Percentiles rank a stretch among this genome's conserved stretches.
phyloP scores from a whole-genome alignment of 192 early-diverging fungal genomes.

The Dissophora globulifera region DNA sequence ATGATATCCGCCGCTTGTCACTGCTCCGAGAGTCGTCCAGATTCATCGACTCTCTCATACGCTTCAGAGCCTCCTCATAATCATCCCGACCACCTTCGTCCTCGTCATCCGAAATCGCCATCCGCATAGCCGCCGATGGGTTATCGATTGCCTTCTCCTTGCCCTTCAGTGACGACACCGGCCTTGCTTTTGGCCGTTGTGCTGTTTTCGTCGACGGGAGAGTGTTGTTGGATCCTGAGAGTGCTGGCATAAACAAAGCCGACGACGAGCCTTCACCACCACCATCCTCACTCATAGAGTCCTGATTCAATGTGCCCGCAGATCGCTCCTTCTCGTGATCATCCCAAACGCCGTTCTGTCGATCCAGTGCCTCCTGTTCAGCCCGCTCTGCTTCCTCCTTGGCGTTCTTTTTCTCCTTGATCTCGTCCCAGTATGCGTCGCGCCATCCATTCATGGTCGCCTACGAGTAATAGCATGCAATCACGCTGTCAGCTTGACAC shows the following conservation, averaged over 20 bases:
- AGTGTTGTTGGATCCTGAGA: neutral
- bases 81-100: slow-evolving; percentile 15
- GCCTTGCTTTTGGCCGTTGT: slow-evolving; percentile 3
- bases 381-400: slow-evolving; percentile 8
- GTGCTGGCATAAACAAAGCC: no score
- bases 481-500: neutral
- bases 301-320: neutral
- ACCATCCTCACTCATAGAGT: neutral
- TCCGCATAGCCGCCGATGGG: slow-evolving; percentile 27
- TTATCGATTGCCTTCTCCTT: slow-evolving; percentile 25
- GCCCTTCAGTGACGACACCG: slow-evolving; percentile 18
- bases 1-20: neutral
- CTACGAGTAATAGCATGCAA: neutral
- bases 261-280: no score
- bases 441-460: slow-evolving; percentile 43
- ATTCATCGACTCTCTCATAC: slow-evolving; percentile 40
- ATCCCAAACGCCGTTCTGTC: slow-evolving; percentile 20
- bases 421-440: slow-evolving; percentile 36
- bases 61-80: slow-evolving; percentile 14
- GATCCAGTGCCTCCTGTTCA: slow-evolving; percentile 2
- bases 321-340: slow-evolving; percentile 8
- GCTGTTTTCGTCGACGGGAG: neutral
- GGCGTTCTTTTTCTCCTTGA: neutral
- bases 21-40: neutral
- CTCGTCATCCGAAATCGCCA: slow-evolving; percentile 33